Percentiles rank a stretch among this genome's conserved stretches.
Evolutionary conservation across 2,329 filamentous ascomycete genomes (phyloP).

Genomic region (Thelonectria discophora): DNA sequence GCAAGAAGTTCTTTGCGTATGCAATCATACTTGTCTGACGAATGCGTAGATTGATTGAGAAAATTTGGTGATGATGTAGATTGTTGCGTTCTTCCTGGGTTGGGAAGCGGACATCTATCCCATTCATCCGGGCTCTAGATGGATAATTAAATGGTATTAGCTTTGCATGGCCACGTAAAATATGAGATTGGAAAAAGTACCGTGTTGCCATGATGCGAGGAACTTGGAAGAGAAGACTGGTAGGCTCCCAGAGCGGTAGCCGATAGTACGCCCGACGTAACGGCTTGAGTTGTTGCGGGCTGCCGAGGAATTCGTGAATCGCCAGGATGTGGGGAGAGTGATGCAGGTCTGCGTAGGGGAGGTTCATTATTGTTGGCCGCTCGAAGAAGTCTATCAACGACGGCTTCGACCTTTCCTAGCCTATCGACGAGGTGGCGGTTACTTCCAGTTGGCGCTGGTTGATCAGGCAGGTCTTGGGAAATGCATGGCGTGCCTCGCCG

Average conservation of each 20-base stretch:
- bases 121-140: too few species aligned
- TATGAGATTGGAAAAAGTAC: background rate
- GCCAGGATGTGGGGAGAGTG: background rate
- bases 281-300: background rate
- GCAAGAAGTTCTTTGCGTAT: constrained; percentile 46
- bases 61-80: background rate
- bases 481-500: constrained; percentile 55
- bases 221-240: background rate
- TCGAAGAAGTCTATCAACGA: constrained; percentile 45
- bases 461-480: constrained; percentile 57
- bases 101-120: background rate
- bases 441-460: constrained; percentile 28
- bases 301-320: background rate
- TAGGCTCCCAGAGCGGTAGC: background rate
- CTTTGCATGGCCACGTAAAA: background rate
- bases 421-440: constrained; percentile 41
- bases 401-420: constrained; percentile 48
- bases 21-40: constrained; percentile 27
- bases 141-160: background rate
- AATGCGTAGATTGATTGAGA: background rate
- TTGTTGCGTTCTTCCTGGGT: background rate
- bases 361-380: background rate
- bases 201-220: background rate
- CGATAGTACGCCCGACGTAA: background rate
- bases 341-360: background rate